These are phyloP conservation scores for Cytospora piceicola DNA, from an alignment of 2,329 filamentous ascomycete species.

Conservation along the genomic window DNA sequence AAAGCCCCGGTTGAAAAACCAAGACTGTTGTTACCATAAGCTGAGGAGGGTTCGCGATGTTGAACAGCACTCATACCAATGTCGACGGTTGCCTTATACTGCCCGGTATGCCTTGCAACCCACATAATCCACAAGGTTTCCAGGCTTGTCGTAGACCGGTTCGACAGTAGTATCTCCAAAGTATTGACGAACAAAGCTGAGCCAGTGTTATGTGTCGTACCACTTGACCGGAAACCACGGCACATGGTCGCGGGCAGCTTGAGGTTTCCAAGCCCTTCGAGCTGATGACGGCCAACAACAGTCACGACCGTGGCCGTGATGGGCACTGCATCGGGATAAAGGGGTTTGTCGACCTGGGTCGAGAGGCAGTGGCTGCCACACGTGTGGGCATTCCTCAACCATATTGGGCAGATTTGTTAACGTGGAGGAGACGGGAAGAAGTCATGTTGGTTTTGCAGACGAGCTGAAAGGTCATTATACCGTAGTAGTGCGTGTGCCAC, in stretches of 20 bases:
- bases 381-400: background rate
- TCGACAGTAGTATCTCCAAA: too few relatives aligned
- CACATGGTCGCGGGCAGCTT: background rate
- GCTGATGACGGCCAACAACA: background rate
- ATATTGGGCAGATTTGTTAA: background rate
- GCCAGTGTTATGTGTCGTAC: too few relatives aligned
- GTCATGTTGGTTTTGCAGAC: background rate
- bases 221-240: background rate
- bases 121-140: background rate
- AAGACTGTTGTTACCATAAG: background rate
- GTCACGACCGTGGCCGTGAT: background rate
- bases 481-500: conserved; percentile 2
- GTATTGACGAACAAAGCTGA: too few relatives aligned
- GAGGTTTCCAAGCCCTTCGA: background rate
- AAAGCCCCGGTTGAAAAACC: conserved; percentile 10
- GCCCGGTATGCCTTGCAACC: background rate
- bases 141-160: background rate
- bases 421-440: background rate
- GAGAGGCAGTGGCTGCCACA: background rate
- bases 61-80: conserved; percentile 14
- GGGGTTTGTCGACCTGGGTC: background rate
- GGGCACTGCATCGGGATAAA: background rate
- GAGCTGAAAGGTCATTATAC: background rate
- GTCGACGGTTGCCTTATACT: conserved; percentile 10
- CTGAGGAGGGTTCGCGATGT: conserved; percentile 20